Base-by-base conservation (phyloP, 345 rosid species). In the Populus deltoides region DNA sequence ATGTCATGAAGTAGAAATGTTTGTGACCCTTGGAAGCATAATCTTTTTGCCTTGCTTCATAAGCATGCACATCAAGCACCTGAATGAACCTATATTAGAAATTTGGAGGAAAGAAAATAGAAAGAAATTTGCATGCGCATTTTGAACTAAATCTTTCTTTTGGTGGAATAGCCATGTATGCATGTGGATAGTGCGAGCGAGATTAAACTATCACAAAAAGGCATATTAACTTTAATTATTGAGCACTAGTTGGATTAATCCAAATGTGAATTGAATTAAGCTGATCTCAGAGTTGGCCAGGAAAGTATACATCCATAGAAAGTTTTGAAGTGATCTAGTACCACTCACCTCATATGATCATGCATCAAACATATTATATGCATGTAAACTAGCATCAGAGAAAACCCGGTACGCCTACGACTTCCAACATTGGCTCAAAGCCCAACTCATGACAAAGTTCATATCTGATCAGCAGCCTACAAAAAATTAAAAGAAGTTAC, bases 1-100 rank as follows among this genome's bases (percentile, higher is more conserved):
- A 85, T 35, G 99, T 96, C 99, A 96, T 96, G 88, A 96, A 96
- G 88, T 96, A 96, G 87, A 93, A 96, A 90, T 96, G 99, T 87
- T 91, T 96, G 83, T 96, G 98, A 82, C 97, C 91, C 87, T 82
- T 90, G 47, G 86, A 86, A 66, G 98, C 99, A 89, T 96, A 96
- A 77, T 96, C 91, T 82, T 87, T 91, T 76, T 90, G 98, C 8
- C 99, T 90, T 78, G 84, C 85, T 86, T 91, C 94, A 75, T 93
- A 94, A 59, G 94, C 75, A 77, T 86, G 95, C 90, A 94, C 82
- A 86, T 96, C 98, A 88, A 96, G 99, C 85, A 96, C 99, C 99
- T 96, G 88, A 82, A 68, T 59, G 35, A 77, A 29, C 71, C 73
- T 16, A 49, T 16, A 63, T 53, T 39, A 71, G 62, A 71, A 72